A percentile compares a stretch with the other conserved stretches of the same genome.
phyloP scores from a whole-genome alignment of 495 filamentous ascomycete species.

The Jackrogersella minutella region DNA sequence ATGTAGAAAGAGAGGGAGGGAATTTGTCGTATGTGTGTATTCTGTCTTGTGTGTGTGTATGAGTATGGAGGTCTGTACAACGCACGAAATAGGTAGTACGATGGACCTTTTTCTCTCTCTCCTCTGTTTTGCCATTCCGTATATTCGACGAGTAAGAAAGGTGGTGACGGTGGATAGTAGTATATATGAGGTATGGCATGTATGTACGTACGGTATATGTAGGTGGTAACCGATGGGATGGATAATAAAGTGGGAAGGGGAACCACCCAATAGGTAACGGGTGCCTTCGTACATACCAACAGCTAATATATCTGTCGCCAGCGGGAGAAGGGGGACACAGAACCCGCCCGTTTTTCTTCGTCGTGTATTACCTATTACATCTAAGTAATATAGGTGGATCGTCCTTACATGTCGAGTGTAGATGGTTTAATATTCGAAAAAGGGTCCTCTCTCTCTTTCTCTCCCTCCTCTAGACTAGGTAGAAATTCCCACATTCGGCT shows the following conservation, averaged over 20 bases:
- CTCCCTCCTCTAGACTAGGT: background rate
- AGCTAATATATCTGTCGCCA: background rate
- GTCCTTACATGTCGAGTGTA: background rate
- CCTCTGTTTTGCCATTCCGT: background rate
- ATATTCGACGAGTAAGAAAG: constrained; percentile 1
- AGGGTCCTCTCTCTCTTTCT: too few relatives aligned
- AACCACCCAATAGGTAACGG: constrained; percentile 3
- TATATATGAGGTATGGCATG: constrained; percentile 1
- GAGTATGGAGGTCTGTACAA: constrained; percentile 19
- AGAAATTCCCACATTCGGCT: constrained; percentile 19
- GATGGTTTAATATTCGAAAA: background rate
- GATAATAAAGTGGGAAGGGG: constrained; percentile 35
- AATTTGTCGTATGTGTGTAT: background rate
- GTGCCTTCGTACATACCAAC: background rate
- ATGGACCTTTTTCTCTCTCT: constrained; percentile 16
- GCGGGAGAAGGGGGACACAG: background rate
- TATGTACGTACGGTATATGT: constrained; percentile 21
- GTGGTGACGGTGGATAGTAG: background rate
- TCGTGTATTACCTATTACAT: constrained; percentile 1
- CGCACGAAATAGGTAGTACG: constrained; percentile 28
- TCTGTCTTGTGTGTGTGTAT: background rate
- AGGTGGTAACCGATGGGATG: constrained; percentile 42
- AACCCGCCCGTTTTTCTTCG: background rate
- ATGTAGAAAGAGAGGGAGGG: background rate
- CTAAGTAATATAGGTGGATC: background rate